These are phyloP conservation scores for Chaetomidium leptoderma DNA, from an alignment of 495 filamentous ascomycete species.

Conservation along the genomic window DNA sequence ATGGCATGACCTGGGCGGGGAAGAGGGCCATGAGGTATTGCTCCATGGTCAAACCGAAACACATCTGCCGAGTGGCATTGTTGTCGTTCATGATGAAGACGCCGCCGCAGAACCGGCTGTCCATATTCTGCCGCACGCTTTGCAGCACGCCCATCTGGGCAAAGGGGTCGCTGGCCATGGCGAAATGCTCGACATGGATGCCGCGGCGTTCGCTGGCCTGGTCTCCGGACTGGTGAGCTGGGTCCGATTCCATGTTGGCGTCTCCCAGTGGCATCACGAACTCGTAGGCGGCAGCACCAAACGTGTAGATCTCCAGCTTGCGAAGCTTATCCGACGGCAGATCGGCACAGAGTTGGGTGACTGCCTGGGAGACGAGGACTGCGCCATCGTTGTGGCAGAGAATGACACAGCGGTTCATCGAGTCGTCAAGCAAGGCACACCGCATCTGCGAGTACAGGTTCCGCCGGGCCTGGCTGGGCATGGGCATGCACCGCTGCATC, in stretches of 20 bases:
- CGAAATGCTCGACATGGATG: slow-evolving; percentile 39
- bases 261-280: slow-evolving; percentile 35
- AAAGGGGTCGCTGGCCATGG: slow-evolving; percentile 34
- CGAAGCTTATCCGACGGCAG: slow-evolving; percentile 33
- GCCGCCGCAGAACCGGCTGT: slow-evolving; percentile 34
- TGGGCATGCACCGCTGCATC: slow-evolving; percentile 30
- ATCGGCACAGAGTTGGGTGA: slow-evolving; percentile 38
- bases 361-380: slow-evolving; percentile 31
- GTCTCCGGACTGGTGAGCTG: slow-evolving; percentile 11
- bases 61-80: neutral
- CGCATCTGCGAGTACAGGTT: slow-evolving; percentile 35
- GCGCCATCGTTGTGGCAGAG: slow-evolving; percentile 37
- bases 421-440: slow-evolving; percentile 33
- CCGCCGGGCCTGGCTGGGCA: slow-evolving; percentile 25
- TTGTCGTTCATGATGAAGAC: slow-evolving; percentile 33
- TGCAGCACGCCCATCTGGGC: slow-evolving; percentile 36
- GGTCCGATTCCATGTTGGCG: slow-evolving; percentile 13
- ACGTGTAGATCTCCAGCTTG: slow-evolving; percentile 45
- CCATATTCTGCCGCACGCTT: slow-evolving; percentile 33
- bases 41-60: slow-evolving; percentile 26
- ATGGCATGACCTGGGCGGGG: slow-evolving; percentile 21
- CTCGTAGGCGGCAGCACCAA: slow-evolving; percentile 39
- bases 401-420: slow-evolving; percentile 34
- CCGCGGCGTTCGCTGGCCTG: slow-evolving; percentile 9
- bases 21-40: slow-evolving; percentile 31